These are phyloP conservation scores for Gaultheria prostrata DNA, from an alignment of 148 eudicot species.

Conservation along the genomic window DNA sequence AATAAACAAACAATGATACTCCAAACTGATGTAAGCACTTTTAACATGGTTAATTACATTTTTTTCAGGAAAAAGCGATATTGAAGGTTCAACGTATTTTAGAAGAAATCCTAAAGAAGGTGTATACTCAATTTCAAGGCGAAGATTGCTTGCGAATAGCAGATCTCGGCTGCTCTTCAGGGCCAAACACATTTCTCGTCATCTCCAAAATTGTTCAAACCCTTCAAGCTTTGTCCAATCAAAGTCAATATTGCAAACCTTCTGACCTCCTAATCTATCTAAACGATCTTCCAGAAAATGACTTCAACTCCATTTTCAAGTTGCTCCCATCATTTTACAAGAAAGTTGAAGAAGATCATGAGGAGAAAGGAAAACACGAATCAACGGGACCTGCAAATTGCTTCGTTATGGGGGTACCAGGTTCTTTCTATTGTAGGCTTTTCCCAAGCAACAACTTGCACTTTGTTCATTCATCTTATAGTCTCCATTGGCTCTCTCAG, in stretches of 20 bases:
- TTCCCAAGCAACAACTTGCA: slow-evolving; percentile 15
- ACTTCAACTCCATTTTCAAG: slow-evolving; percentile 16
- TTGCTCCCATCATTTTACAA: not conserved
- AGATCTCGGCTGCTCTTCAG: slow-evolving; percentile 41
- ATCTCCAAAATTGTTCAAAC: slow-evolving; percentile 15
- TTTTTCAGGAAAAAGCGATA: slow-evolving; percentile 18
- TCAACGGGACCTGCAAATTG: not conserved
- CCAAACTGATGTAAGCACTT: too few relatives aligned
- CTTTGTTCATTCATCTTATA: slow-evolving; percentile 19
- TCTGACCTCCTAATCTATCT: slow-evolving; percentile 1
- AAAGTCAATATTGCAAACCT: not conserved
- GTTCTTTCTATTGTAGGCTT: slow-evolving; percentile 21
- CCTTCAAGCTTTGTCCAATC: not conserved
- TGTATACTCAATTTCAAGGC: not conserved
- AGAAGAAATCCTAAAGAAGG: slow-evolving; percentile 18
- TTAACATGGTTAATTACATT: not conserved
- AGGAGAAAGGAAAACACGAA: slow-evolving; percentile 3
- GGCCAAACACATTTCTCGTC: slow-evolving; percentile 26
- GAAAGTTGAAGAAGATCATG: not conserved
- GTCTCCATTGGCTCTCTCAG: slow-evolving; percentile 21
- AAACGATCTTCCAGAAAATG: slow-evolving; percentile 13
- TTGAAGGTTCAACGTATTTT: slow-evolving; percentile 13
- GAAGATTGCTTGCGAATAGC: slow-evolving; percentile 14
- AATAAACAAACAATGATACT: too few relatives aligned
- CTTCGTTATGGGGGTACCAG: slow-evolving; percentile 10